Conservation (phyloP, 2,329 filamentous ascomycete genomes). For the Hypoxylon sp. region DNA sequence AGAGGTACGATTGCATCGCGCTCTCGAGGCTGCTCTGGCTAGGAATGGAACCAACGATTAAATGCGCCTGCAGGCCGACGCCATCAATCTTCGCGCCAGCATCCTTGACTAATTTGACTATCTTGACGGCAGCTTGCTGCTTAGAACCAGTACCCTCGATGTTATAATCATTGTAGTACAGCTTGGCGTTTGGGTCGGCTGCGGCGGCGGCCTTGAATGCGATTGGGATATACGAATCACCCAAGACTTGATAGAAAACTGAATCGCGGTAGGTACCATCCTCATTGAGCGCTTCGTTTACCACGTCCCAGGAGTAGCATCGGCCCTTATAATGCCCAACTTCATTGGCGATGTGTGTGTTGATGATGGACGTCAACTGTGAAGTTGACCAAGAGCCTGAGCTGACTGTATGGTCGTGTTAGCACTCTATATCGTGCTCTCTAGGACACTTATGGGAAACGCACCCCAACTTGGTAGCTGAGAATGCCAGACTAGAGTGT, state of each 20-base stretch:
- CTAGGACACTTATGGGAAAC: background rate
- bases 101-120: conserved; percentile 62
- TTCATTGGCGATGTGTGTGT: conserved; percentile 73
- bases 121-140: conserved; percentile 60
- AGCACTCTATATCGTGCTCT: conserved; percentile 40
- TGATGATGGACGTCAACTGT: conserved; percentile 69
- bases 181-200: conserved; percentile 69
- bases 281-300: conserved; percentile 75
- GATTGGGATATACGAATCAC: conserved; percentile 69
- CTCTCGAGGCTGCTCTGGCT: conserved; percentile 60
- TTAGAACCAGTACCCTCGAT: conserved; percentile 69
- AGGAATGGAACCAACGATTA: conserved; percentile 69
- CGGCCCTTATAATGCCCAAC: conserved; percentile 71
- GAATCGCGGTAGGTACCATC: conserved; percentile 67
- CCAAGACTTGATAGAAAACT: conserved; percentile 70
- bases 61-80: conserved; percentile 74
- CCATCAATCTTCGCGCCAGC: conserved; percentile 73
- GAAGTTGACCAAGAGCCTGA: conserved; percentile 68
- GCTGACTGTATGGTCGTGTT: conserved; percentile 47
- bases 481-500: conserved; percentile 61
- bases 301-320: conserved; percentile 76
- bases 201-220: conserved; percentile 70
- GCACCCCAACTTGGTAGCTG: conserved; percentile 40
- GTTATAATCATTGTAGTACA: conserved; percentile 73
- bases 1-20: conserved; percentile 66